Evolutionary conservation across 306 rosid species (phyloP).

Genomic region (Clitoria ternatea): DNA sequence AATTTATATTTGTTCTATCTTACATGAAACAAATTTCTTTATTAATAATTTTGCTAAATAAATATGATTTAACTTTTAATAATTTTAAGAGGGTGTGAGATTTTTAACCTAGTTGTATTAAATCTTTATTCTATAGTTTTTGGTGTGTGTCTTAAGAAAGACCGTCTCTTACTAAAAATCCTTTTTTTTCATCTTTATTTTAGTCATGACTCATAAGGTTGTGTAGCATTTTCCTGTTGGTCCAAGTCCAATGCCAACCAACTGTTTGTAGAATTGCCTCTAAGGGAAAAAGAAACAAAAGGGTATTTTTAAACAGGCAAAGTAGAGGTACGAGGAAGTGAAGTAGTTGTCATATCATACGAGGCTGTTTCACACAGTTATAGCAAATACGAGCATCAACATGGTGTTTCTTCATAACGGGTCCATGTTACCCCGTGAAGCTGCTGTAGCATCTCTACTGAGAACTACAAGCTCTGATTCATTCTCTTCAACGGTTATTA

Average conservation of each 20-base stretch:
- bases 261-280: constrained; percentile 47
- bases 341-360: neutral
- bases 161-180: neutral
- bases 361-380: neutral
- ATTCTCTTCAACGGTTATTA: constrained; percentile 25
- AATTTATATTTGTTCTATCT: too few relatives aligned
- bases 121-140: too few relatives aligned
- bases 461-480: constrained; percentile 28
- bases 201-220: neutral
- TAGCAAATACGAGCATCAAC: constrained; percentile 35
- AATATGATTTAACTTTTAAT: too few relatives aligned
- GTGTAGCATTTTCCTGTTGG: neutral
- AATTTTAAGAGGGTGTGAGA: neutral
- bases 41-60: too few relatives aligned
- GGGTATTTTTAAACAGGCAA: neutral
- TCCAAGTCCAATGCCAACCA: constrained; percentile 12
- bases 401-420: constrained; percentile 40
- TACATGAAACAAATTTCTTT: too few relatives aligned
- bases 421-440: constrained; percentile 38
- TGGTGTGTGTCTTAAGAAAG: neutral
- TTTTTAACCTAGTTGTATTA: too few relatives aligned
- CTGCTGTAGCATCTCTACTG: constrained; percentile 12
- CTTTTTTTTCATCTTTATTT: neutral
- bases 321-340: neutral
- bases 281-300: neutral